Evolutionary conservation across 768 basidiomycete species (phyloP).

Genomic region (Myochromella boudieri): DNA sequence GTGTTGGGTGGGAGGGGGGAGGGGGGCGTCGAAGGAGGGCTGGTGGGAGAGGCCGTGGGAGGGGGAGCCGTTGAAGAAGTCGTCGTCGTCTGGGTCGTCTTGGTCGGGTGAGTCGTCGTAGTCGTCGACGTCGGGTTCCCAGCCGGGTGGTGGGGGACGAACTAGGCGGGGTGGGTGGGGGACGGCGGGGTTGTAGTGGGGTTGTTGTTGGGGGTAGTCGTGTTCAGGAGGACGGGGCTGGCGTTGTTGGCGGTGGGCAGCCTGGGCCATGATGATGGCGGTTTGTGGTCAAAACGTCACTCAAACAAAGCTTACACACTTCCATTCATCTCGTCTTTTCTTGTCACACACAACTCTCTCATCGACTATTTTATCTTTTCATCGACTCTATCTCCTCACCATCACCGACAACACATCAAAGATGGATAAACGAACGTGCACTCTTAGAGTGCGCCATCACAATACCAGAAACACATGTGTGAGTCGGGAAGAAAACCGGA

Average conservation of each 20-base stretch:
- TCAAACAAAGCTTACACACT: too few species aligned
- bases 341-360: too few species aligned
- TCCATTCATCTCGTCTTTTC: too few species aligned
- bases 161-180: background rate
- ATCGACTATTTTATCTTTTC: background rate
- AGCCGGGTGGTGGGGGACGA: constrained; percentile 2
- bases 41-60: constrained; percentile 8
- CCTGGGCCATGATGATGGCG: constrained; percentile 16
- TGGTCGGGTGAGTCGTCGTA: constrained; percentile 17
- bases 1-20: constrained; percentile 41
- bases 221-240: constrained; percentile 2
- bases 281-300: background rate
- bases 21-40: constrained; percentile 19
- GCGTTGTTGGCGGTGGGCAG: background rate
- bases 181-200: constrained; percentile 13
- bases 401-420: too few species aligned
- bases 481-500: too few species aligned
- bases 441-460: too few species aligned
- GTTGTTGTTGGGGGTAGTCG: constrained; percentile 7
- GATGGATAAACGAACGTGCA: too few species aligned
- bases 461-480: too few species aligned
- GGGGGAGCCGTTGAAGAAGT: constrained; percentile 22
- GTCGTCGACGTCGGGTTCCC: constrained; percentile 17
- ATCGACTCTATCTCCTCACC: too few species aligned
- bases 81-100: constrained; percentile 23